Conservation (phyloP, 2,329 filamentous ascomycete species). For the Blumeria hordei region DNA sequence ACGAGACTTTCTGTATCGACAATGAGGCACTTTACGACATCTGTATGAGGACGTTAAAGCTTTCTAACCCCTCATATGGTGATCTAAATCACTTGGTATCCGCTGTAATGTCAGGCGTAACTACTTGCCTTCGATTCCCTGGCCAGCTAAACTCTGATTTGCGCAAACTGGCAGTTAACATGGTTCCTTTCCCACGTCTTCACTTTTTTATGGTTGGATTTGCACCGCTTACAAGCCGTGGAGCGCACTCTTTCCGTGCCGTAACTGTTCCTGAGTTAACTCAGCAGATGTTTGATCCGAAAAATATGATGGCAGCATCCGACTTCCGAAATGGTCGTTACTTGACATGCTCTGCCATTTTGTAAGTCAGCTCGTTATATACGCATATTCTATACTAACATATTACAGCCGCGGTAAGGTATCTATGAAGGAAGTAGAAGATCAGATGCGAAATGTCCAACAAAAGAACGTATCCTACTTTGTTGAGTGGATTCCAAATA, state of each 20-base stretch:
- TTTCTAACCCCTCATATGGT: conserved; percentile 93
- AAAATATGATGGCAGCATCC: conserved; percentile 99
- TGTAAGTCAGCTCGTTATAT: conserved; percentile 20
- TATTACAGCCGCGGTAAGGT: conserved; percentile 70
- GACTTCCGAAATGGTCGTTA: conserved; percentile 99
- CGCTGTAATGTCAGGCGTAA: conserved; percentile 98
- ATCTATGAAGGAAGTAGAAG: conserved; percentile 99
- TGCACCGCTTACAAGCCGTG: conserved; percentile 84
- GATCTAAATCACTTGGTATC: conserved; percentile 99
- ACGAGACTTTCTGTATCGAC: conserved; percentile 99
- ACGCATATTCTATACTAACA: conserved; percentile 14
- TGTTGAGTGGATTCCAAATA: conserved; percentile 99
- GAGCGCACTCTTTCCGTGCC: conserved; percentile 85
- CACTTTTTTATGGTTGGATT: conserved; percentile 99
- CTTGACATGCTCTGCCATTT: conserved; percentile 97
- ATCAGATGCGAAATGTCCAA: conserved; percentile 99
- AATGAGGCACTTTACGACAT: conserved; percentile 99
- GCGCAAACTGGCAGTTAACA: conserved; percentile 98
- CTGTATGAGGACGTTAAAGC: conserved; percentile 99
- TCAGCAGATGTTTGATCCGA: conserved; percentile 99
- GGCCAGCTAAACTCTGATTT: conserved; percentile 99
- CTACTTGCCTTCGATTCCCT: conserved; percentile 95
- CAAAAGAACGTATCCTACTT: conserved; percentile 99
- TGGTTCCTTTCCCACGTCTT: conserved; percentile 99
- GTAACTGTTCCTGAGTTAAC: conserved; percentile 95